phyloP scores from a whole-genome alignment of 2,329 filamentous ascomycete species.

The Trichoderma breve region DNA sequence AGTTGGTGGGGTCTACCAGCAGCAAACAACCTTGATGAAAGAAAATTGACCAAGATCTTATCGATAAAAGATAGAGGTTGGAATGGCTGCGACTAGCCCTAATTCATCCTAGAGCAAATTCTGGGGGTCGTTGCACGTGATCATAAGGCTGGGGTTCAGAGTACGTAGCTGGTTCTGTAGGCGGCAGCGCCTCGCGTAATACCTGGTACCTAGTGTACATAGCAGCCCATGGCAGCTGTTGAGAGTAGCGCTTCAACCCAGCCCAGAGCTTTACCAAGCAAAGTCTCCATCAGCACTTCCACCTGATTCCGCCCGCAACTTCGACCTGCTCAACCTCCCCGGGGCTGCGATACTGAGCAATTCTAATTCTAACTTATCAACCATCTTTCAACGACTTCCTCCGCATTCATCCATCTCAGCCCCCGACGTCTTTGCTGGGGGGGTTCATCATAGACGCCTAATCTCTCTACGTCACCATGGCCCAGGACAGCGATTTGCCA shows the following conservation, averaged over 20 bases:
- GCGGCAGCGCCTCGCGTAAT: slow-evolving; percentile 48
- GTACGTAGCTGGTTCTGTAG: slow-evolving; percentile 32
- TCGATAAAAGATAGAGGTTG: slow-evolving; percentile 24
- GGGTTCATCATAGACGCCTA: slow-evolving; percentile 30
- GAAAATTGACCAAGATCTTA: slow-evolving; percentile 34
- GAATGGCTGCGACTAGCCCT: not conserved
- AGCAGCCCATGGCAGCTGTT: slow-evolving; percentile 34
- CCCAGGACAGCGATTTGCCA: slow-evolving; percentile 86
- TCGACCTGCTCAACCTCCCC: slow-evolving; percentile 26
- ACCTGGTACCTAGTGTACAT: not conserved
- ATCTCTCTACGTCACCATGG: slow-evolving; percentile 62
- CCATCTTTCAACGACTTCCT: not conserved
- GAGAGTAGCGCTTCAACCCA: slow-evolving; percentile 19
- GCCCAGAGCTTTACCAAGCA: slow-evolving; percentile 38
- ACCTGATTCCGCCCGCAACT: slow-evolving; percentile 34
- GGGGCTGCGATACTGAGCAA: slow-evolving; percentile 22
- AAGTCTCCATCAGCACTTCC: slow-evolving; percentile 33
- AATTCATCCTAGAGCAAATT: not conserved
- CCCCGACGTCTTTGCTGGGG: slow-evolving; percentile 18
- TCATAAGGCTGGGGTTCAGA: slow-evolving; percentile 27
- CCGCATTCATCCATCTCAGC: slow-evolving; percentile 12
- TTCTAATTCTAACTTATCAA: not conserved
- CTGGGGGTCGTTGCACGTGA: slow-evolving; percentile 31
- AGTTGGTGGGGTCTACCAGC: slow-evolving; percentile 27
- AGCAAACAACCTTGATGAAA: slow-evolving; percentile 19